Evolutionary conservation across 2,329 filamentous ascomycete genomes (phyloP).

Genomic region (Botrytis sinoallii): DNA sequence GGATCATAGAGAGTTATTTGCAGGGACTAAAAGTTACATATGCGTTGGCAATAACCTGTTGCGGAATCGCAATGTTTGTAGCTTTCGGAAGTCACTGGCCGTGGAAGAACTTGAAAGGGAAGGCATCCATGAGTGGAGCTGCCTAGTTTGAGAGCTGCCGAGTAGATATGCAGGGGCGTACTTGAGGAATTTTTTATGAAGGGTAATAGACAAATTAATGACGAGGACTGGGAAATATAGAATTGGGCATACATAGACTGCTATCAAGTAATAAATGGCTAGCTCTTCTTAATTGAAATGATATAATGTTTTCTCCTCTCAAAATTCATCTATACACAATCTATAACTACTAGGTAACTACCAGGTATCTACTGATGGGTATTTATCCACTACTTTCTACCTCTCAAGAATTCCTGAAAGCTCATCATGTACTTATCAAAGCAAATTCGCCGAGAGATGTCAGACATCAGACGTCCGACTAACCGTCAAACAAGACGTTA

Average conservation of each 20-base stretch:
- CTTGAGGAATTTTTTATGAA: background rate
- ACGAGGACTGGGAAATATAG: background rate
- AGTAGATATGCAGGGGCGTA: background rate
- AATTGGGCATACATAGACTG: background rate
- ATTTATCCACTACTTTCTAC: background rate
- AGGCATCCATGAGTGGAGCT: constrained; percentile 28
- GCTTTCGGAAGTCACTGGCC: constrained; percentile 41
- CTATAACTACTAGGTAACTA: background rate
- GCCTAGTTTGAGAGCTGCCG: background rate
- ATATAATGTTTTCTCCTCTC: background rate
- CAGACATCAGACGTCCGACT: background rate
- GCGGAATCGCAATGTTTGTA: constrained; percentile 42
- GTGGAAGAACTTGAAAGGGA: constrained; percentile 33
- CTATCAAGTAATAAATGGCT: background rate
- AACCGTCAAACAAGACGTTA: background rate
- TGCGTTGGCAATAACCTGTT: constrained; percentile 53
- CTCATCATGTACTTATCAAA: background rate
- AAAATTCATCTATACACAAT: background rate
- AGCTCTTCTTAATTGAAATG: background rate
- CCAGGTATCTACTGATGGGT: background rate
- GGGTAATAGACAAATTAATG: background rate
- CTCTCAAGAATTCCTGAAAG: background rate
- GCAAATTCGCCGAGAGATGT: background rate
- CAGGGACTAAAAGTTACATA: constrained; percentile 61
- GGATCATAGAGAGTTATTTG: constrained; percentile 61